Evolutionary conservation across 305 asterid genomes (phyloP).

Genomic region (Fraxinus xanthoxyloides): DNA sequence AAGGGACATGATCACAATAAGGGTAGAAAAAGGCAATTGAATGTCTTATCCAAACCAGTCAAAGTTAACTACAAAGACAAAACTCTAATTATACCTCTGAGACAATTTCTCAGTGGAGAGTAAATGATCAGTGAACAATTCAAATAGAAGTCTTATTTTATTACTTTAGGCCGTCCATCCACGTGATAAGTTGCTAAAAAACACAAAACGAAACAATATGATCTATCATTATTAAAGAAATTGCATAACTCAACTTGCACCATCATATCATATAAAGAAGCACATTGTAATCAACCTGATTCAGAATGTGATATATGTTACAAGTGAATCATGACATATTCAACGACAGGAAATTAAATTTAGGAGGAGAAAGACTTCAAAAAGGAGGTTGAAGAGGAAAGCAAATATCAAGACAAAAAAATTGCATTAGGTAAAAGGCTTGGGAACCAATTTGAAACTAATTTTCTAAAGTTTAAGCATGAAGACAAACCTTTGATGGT

Average conservation of each 20-base stretch:
- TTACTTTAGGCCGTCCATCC: neutral
- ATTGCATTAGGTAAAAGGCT: neutral
- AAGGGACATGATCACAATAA: neutral
- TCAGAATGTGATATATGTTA: neutral
- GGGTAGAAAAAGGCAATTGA: neutral
- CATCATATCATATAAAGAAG: neutral
- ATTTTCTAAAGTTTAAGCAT: conserved; percentile 17
- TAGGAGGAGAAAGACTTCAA: neutral
- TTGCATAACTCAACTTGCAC: neutral
- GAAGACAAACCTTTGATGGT: conserved; percentile 72
- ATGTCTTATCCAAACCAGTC: neutral
- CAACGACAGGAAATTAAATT: neutral
- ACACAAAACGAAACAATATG: neutral
- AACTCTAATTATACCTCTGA: neutral
- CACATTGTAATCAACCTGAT: neutral
- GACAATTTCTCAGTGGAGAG: neutral
- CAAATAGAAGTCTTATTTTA: neutral
- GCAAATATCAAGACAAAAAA: neutral
- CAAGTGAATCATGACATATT: neutral
- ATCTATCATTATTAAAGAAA: too few species aligned
- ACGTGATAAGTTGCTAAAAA: neutral
- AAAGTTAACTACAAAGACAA: neutral
- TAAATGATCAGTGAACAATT: neutral
- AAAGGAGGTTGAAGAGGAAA: conserved; percentile 6
- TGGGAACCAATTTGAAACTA: conserved; percentile 15